Conservation (phyloP, 306 rosid species). For the Abrus pulchellus region DNA sequence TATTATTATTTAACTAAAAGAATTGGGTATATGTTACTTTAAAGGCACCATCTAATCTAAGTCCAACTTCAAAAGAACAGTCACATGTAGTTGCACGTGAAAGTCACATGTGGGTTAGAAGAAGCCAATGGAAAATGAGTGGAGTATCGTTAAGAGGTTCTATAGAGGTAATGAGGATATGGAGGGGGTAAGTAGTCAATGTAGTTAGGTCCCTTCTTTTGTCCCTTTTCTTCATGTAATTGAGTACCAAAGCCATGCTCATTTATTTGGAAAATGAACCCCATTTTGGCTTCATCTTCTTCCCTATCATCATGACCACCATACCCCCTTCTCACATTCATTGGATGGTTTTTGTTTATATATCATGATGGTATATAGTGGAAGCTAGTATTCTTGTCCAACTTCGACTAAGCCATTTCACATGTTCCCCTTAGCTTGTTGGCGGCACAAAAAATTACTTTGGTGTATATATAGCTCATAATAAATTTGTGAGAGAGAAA, state of each 20-base stretch:
- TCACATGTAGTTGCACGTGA: slow-evolving; percentile 50
- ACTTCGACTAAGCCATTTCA: slow-evolving; percentile 60
- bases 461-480: slow-evolving; percentile 30
- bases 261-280: slow-evolving; percentile 87
- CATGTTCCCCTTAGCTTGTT: slow-evolving; percentile 53
- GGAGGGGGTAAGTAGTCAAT: slow-evolving; percentile 70
- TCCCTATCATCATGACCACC: slow-evolving; percentile 63
- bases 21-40: slow-evolving; percentile 2
- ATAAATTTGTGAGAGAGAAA: slow-evolving; percentile 24
- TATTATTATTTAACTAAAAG: background rate
- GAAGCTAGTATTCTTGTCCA: slow-evolving; percentile 61
- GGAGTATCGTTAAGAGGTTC: slow-evolving; percentile 49
- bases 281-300: slow-evolving; percentile 75
- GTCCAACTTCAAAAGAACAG: slow-evolving; percentile 37
- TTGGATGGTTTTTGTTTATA: slow-evolving; percentile 54
- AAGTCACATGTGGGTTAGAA: slow-evolving; percentile 49
- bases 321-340: slow-evolving; percentile 54
- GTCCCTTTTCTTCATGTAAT: slow-evolving; percentile 74
- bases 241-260: slow-evolving; percentile 85
- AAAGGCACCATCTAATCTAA: background rate
- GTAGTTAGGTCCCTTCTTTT: slow-evolving; percentile 78
- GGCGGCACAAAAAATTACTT: slow-evolving; percentile 31
- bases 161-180: slow-evolving; percentile 36
- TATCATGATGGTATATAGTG: slow-evolving; percentile 61
- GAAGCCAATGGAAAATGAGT: slow-evolving; percentile 51